phyloP scores from a whole-genome alignment of 2,329 filamentous ascomycete genomes.

The Aspergillus aculeatus region DNA sequence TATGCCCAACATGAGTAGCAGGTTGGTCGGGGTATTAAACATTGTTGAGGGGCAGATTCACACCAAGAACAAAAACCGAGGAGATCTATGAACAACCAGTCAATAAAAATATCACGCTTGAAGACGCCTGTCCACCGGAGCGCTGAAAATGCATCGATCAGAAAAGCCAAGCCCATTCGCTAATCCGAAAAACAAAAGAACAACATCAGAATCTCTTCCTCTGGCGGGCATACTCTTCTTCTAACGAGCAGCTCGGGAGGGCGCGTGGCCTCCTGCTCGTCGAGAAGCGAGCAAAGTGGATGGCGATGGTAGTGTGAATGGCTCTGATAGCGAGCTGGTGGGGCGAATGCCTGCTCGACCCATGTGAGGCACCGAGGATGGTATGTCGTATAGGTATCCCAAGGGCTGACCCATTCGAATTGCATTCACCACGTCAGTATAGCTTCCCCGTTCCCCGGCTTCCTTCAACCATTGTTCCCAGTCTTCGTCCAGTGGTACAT shows the following conservation, averaged over 20 bases:
- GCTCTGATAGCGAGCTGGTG: conserved; percentile 21
- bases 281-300: conserved; percentile 24
- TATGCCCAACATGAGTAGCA: conserved; percentile 7
- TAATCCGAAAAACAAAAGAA: conserved; percentile 7
- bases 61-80: conserved; percentile 4
- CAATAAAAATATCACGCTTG: neutral
- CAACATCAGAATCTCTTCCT: conserved; percentile 14
- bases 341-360: conserved; percentile 19
- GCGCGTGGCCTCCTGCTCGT: conserved; percentile 22
- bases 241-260: conserved; percentile 30
- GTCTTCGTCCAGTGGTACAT: conserved; percentile 46
- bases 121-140: conserved; percentile 22
- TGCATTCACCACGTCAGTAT: conserved; percentile 41
- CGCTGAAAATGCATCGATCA: conserved; percentile 24
- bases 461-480: conserved; percentile 62
- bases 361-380: conserved; percentile 18
- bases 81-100: conserved; percentile 15
- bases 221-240: conserved; percentile 4
- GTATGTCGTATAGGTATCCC: conserved; percentile 28
- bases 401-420: conserved; percentile 39
- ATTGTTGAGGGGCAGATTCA: conserved; percentile 1
- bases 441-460: conserved; percentile 51
- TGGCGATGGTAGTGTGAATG: conserved; percentile 24
- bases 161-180: conserved; percentile 6
- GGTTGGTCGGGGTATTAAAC: conserved; percentile 18